Base-by-base conservation (phyloP, 1,284 basidiomycete genomes). In the Moesziomyces sp. region DNA sequence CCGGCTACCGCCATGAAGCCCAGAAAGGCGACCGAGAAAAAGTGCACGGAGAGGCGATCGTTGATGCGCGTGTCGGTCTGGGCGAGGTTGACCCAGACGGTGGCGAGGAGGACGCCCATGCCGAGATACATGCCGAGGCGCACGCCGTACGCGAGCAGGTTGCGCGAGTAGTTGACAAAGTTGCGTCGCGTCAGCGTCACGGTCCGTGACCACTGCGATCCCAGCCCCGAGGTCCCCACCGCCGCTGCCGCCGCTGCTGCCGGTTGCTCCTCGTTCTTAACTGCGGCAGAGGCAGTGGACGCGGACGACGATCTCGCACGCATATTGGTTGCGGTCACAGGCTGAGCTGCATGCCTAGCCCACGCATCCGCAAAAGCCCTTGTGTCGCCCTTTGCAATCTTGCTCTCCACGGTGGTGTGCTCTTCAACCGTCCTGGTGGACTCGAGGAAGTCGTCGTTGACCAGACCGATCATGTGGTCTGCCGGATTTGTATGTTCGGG, bases 101-200 rank as follows among this genome's bases (percentile, higher is more conserved):
- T 88, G 0, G 88, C 89, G 43, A 89, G 84, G 28, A 61, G 62
- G 4, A 64, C 38, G 8, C 48, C 78, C 74, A 81, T 77, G 0
- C 72, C 76, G 83, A 86, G 82, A 66, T 90, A 90, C 89, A 90
- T 90, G 26, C 85, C 88, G 0, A 87, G 73, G 35, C 89, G 85
- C 4, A 90, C 86, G n/a, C 89, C 89, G 78, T 89, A 90, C 2
- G 89, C 89, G 35, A 90, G 84, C 2, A 90, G 74, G 77, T 90
- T 89, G 19, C 82, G 76, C 23, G 60, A 46, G 53, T 78, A 79
- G 62, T 79, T 79, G 48, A 79, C 33, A 21, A 60, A 56, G 52
- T 76, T 78, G 16, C 76, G 54, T 3, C 58, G 33, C 5, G 71
- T 71, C 30, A 78, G 51, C 0, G 56, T 58, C 23, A 48, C 16